Evolutionary conservation across 768 basidiomycete species (phyloP), one percentile per base, ranked within the genome.

Genomic region (Glaciozyma antarctica): DNA sequence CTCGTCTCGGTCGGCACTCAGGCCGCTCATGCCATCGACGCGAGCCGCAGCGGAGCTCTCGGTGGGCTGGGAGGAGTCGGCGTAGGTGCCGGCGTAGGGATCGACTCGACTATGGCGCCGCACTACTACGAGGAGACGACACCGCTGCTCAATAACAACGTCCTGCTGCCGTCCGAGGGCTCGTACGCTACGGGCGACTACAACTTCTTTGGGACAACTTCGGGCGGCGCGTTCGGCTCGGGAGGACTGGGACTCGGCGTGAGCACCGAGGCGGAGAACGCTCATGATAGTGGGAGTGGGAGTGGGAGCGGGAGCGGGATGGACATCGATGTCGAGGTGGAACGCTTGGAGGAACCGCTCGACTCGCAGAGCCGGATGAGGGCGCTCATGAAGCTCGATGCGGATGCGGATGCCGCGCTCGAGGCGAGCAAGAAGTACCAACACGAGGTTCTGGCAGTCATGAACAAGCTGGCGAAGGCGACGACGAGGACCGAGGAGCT

Each of bases 341-440:
- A 16, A 19, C 38, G 13, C 2, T 41, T 41, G 38, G 38, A 41
- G 38, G 38, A 41, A 13, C 38, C 38, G 38, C 10, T 41, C 38
- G 48, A 51, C 38, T 7, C 30, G 48, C 7, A 9, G 48, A 47
- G 17, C 22, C 34, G 38, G 49, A 32, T 61, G 22, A n/a, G 22
- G 43, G 38, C 32, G 30, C 47, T 49, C 32, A 15, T 22, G 21
- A 16, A 30, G 13, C 28, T 54, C 24, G 53, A 54, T 15, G 17
- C 17, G 28, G 53, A 66, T 24, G 68, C 65, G 10, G 52, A 66
- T 22, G 41, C 16, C 1, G 51, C 65, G 6, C 34, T 66, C 21
- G 30, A 21, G n/a, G 59, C 61, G 16, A 71, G 68, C 61, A 3
- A 19, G 6, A 43, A 28, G 16, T 68, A 67, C 51, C 58, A 65